Conservation (phyloP, 2,329 filamentous ascomycete species). For the Dothideomycetes sp. region DNA sequence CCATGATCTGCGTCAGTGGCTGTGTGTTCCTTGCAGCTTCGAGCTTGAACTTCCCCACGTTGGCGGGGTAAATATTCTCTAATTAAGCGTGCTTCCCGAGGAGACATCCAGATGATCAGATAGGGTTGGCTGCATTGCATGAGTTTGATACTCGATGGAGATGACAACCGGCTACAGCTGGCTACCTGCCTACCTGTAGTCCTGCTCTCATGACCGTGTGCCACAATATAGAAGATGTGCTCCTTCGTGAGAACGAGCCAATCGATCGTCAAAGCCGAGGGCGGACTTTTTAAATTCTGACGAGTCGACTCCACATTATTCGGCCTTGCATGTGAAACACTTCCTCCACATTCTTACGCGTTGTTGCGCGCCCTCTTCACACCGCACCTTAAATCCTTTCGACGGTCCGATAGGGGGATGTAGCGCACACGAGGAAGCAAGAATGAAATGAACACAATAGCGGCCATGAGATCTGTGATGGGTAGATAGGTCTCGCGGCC, state of each 20-base stretch:
- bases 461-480: no score
- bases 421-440: no score
- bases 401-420: no score
- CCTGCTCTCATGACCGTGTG: conserved; percentile 5
- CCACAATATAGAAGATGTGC: background rate
- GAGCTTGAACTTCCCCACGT: conserved; percentile 5
- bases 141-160: background rate
- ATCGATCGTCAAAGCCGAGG: background rate
- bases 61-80: conserved; percentile 5
- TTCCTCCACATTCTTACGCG: background rate
- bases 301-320: background rate
- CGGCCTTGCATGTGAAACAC: background rate
- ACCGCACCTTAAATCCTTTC: no score
- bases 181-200: background rate
- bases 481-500: no score
- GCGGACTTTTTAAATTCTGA: background rate
- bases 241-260: background rate
- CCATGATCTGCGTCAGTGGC: conserved; percentile 5
- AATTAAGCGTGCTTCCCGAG: no score
- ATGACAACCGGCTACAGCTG: background rate
- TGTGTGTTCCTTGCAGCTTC: conserved; percentile 12
- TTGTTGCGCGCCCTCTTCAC: no score
- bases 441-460: no score
- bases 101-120: background rate
- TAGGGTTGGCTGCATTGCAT: conserved; percentile 7